A percentile compares a stretch with the other conserved stretches of the same genome.
Evolutionary conservation across 352 stramenopile species (phyloP).

Genomic region (Phytopythium oedochilum): DNA sequence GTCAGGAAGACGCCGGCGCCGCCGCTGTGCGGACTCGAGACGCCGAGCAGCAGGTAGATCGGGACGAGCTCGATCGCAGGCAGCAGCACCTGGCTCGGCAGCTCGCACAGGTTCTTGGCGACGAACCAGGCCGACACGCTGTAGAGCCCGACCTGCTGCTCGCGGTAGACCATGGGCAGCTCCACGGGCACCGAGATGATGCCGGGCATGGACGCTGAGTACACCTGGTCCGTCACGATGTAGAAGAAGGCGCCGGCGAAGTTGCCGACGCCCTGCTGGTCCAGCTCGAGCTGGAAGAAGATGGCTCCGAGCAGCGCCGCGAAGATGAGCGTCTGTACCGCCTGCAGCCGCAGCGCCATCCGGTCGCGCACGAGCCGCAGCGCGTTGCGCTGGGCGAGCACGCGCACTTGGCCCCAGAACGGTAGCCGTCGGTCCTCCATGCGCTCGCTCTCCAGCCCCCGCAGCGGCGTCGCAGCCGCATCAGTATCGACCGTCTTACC

Average conservation of each 20-base stretch:
- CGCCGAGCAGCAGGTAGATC: constrained; percentile 42
- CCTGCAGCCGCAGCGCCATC: constrained; percentile 25
- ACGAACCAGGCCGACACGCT: constrained; percentile 36
- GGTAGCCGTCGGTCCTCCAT: constrained; percentile 20
- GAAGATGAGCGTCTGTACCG: constrained; percentile 34
- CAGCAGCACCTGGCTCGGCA: constrained; percentile 38
- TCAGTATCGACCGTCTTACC: background rate
- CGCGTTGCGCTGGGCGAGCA: constrained; percentile 37
- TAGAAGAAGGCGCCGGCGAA: constrained; percentile 57
- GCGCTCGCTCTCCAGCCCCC: background rate
- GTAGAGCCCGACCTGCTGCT: constrained; percentile 46
- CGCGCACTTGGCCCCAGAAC: constrained; percentile 28
- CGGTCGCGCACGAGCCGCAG: constrained; percentile 39
- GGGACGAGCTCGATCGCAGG: constrained; percentile 38
- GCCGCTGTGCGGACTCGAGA: constrained; percentile 12
- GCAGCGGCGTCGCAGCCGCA: background rate
- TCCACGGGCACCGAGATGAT: constrained; percentile 44
- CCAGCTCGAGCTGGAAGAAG: constrained; percentile 40
- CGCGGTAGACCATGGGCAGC: constrained; percentile 42
- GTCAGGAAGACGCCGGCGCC: constrained; percentile 21
- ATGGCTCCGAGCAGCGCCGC: constrained; percentile 38
- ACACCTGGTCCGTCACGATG: constrained; percentile 44
- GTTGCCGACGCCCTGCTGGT: constrained; percentile 40
- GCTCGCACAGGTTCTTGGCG: constrained; percentile 53
- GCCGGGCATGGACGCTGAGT: constrained; percentile 29